Evolutionary conservation across 1,284 basidiomycete species (phyloP), one percentile per base, ranked within the genome.

Genomic region (Crepidotus sp.): DNA sequence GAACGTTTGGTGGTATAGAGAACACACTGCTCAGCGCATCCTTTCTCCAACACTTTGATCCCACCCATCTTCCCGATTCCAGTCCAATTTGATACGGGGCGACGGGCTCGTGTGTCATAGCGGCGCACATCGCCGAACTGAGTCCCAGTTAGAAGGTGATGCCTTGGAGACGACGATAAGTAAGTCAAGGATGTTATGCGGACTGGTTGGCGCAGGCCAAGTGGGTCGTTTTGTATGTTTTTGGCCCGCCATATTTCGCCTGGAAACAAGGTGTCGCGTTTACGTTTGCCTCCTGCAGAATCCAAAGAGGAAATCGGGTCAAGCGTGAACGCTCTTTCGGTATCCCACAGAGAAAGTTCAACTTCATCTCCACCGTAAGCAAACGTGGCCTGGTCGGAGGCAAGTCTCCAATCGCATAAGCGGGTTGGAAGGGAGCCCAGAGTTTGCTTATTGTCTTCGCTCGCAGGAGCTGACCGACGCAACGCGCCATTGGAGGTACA

Each of bases 321-420:
- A 15, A 32, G 51, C 5, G 57, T 44, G 52, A 94, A 88, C 0
- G 87, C 79, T 32, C 66, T 61, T 56, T 89, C 81, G 2, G 77
- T 72, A 57, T 89, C 73, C 84, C 87, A 94, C 1, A 93, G 57
- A 1, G 87, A 90, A 2, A 91, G 61, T 48, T 93, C 88, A 13
- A 94, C 85, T 61, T 94, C 91, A 54, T 93, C 82, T 3, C 91
- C 91, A 5, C 83, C 91, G 51, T 90, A 83, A 0, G 80, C 76
- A 62, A 94, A 91, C 0, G 72, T 71, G 18, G 67, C 59, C 4
- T 63, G 63, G 40, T 74, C 66, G 6, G 65, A 55, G 2, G 79
- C 72, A 11, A 86, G 61, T n/a, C 71, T 70, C 80, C 83, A 85
- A 44, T 74, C 76, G 35, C 61, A 65, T 15, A 89, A 64, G 21